Evolutionary conservation across 2,329 filamentous ascomycete species (phyloP).

Genomic region (Drechslerella dactyloides): DNA sequence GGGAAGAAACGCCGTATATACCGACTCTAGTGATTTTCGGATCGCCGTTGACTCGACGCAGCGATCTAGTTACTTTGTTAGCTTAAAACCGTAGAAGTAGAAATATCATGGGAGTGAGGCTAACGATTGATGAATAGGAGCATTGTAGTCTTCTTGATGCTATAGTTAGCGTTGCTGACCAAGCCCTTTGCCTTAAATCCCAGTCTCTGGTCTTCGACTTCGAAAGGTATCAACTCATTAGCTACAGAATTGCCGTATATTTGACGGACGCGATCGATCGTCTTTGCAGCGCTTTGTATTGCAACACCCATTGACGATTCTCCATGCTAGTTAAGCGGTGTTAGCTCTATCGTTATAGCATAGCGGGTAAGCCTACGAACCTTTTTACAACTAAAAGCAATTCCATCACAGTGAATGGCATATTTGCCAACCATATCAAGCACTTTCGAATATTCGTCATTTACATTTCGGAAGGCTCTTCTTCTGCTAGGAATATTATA

Average conservation of each 20-base stretch:
- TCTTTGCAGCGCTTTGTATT: conserved; percentile 73
- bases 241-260: conserved; percentile 84
- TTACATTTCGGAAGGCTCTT: conserved; percentile 84
- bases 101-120: background rate
- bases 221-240: conserved; percentile 82
- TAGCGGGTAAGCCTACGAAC: conserved; percentile 26
- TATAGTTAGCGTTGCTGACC: conserved; percentile 92
- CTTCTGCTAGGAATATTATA: conserved; percentile 92
- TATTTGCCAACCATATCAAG: conserved; percentile 93
- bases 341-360: background rate
- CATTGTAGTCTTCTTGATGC: conserved; percentile 84
- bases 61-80: conserved; percentile 63
- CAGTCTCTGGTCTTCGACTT: conserved; percentile 74
- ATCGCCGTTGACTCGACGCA: conserved; percentile 88
- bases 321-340: conserved; percentile 64
- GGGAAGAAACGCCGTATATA: conserved; percentile 83
- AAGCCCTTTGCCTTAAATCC: conserved; percentile 82
- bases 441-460: conserved; percentile 97
- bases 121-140: conserved; percentile 87
- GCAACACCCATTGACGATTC: conserved; percentile 83
- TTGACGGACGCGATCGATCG: conserved; percentile 83
- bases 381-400: conserved; percentile 96
- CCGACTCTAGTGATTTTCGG: conserved; percentile 89
- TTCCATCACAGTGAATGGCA: conserved; percentile 86
- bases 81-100: conserved; percentile 7